Percentiles rank a stretch among this genome's conserved stretches.
These are phyloP conservation scores for Phialemonium atrogriseum DNA, from an alignment of 2,329 filamentous ascomycete genomes.

Conservation along the genomic window DNA sequence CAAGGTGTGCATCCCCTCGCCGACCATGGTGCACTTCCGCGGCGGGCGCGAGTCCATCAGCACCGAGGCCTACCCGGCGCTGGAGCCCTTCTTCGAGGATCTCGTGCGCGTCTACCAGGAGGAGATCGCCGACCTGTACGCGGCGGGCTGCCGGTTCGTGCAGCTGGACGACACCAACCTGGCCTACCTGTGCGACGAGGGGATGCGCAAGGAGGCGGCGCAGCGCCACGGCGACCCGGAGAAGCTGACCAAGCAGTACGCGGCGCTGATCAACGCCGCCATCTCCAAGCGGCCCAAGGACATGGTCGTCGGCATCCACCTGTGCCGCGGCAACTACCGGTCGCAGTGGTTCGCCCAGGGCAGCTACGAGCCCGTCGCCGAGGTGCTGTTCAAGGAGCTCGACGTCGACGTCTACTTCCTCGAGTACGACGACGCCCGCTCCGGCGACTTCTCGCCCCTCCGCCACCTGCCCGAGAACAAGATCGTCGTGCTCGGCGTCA, in stretches of 20 bases:
- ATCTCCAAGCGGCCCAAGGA: conserved; percentile 42
- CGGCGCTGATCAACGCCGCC: conserved; percentile 44
- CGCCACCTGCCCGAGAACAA: conserved; percentile 45
- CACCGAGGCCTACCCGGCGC: conserved; percentile 41
- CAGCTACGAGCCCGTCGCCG: conserved; percentile 49
- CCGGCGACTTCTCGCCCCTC: conserved; percentile 46
- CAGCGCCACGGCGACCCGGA: conserved; percentile 39
- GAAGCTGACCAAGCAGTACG: conserved; percentile 41
- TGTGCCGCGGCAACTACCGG: conserved; percentile 49
- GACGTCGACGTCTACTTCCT: conserved; percentile 52
- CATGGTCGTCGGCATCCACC: conserved; percentile 47
- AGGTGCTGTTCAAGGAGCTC: conserved; percentile 47
- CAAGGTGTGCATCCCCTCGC: conserved; percentile 49
- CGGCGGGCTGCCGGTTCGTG: conserved; percentile 45
- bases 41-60: conserved; percentile 44
- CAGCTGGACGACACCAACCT: conserved; percentile 53
- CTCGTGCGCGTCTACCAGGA: conserved; percentile 46
- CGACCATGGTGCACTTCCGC: conserved; percentile 54
- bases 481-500: conserved; percentile 45
- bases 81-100: conserved; percentile 48
- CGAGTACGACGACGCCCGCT: conserved; percentile 49
- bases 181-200: conserved; percentile 49
- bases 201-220: conserved; percentile 45
- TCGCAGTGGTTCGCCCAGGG: conserved; percentile 49
- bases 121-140: conserved; percentile 42